Evolutionary conservation across 306 rosid genomes (phyloP).

Genomic region (Inga leiocalycina): DNA sequence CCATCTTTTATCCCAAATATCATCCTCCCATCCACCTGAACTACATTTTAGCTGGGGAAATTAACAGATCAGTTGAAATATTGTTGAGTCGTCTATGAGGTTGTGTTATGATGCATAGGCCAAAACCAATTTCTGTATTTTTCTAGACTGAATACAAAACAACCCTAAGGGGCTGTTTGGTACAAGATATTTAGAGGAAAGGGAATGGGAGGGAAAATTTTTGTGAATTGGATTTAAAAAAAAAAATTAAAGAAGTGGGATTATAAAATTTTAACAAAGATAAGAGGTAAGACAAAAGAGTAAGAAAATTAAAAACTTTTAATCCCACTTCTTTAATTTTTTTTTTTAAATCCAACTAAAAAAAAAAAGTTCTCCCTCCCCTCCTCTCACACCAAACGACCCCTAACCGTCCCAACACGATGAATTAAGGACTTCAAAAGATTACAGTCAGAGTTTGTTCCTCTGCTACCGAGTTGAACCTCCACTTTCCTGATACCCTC

Average conservation of each 20-base stretch:
- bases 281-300: too few relatives aligned
- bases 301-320: too few relatives aligned
- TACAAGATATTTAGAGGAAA: too few relatives aligned
- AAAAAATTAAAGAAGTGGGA: too few relatives aligned
- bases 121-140: neutral
- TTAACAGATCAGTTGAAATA: conserved; percentile 18
- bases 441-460: neutral
- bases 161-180: neutral
- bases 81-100: conserved; percentile 21
- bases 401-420: neutral
- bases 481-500: neutral
- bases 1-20: neutral
- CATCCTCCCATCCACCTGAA: neutral
- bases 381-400: neutral
- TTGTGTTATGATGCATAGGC: neutral
- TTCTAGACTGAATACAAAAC: neutral
- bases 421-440: neutral
- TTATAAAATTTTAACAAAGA: too few relatives aligned
- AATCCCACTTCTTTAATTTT: too few relatives aligned
- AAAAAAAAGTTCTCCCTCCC: too few relatives aligned
- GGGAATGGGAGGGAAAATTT: too few relatives aligned
- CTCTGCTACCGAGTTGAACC: neutral
- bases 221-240: too few relatives aligned
- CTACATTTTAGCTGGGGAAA: neutral
- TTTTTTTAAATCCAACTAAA: too few relatives aligned